Evolutionary conservation across 768 basidiomycete genomes (phyloP).

Genomic region (Boletellus emodensis): DNA sequence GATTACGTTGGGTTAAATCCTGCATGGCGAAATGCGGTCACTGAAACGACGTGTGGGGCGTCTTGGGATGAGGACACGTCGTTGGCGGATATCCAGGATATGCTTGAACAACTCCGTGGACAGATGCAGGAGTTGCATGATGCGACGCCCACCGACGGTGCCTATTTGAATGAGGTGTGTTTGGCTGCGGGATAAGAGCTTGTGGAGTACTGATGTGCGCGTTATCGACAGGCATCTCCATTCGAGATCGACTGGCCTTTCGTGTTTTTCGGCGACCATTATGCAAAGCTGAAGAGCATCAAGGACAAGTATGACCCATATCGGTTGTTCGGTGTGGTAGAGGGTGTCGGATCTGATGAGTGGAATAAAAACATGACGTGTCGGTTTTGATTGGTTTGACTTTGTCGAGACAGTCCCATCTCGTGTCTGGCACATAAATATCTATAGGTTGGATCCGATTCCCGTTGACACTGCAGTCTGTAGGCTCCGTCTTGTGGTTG

Average conservation of each 20-base stretch:
- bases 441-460: no score
- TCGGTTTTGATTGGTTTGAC: slow-evolving; percentile 1
- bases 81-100: slow-evolving; percentile 8
- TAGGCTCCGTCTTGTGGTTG: no score
- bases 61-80: slow-evolving; percentile 14
- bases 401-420: no score
- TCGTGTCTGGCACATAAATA: no score
- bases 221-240: slow-evolving; percentile 48
- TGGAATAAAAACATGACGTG: slow-evolving; percentile 13
- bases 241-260: slow-evolving; percentile 38
- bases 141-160: slow-evolving; percentile 31
- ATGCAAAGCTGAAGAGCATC: slow-evolving; percentile 36
- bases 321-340: slow-evolving; percentile 5
- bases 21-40: slow-evolving; percentile 42
- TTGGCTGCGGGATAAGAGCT: no score
- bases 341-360: slow-evolving; percentile 26
- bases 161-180: slow-evolving; percentile 19
- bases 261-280: slow-evolving; percentile 47
- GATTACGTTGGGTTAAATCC: slow-evolving; percentile 42
- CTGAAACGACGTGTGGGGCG: slow-evolving; percentile 24
- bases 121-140: slow-evolving; percentile 29
- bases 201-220: no score
- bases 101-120: slow-evolving; percentile 10
- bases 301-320: slow-evolving; percentile 29
- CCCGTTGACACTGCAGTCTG: no score